Percentiles rank a stretch among this genome's conserved stretches.
Conservation (phyloP, 805 yeast genomes). For the Hemisphaericaspora nanyangensis region DNA sequence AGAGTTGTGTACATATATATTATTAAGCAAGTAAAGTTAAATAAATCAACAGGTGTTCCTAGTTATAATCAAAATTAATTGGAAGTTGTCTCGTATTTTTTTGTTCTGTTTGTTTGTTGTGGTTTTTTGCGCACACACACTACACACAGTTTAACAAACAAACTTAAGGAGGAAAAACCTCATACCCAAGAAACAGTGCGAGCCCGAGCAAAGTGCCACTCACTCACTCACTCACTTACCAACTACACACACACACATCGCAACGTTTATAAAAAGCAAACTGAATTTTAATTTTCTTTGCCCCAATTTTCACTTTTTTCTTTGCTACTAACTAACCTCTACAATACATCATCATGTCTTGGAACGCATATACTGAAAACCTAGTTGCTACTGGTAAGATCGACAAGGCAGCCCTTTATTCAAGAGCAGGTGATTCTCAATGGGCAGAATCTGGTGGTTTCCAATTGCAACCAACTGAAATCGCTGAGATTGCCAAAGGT, state of each 20-base stretch:
- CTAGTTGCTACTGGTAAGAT: constrained; percentile 81
- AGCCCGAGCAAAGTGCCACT: no score
- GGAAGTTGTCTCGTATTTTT: no score
- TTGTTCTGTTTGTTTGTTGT: no score
- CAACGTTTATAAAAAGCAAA: no score
- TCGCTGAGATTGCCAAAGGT: constrained; percentile 70
- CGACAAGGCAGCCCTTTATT: constrained; percentile 89
- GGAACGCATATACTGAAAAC: constrained; percentile 91
- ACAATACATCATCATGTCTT: constrained; percentile 21
- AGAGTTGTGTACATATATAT: background rate
- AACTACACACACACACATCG: no score
- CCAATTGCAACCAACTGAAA: constrained; percentile 63
- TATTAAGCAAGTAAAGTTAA: background rate
- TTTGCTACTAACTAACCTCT: background rate
- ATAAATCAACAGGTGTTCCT: no score
- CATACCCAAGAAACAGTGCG: no score
- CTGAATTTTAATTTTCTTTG: no score
- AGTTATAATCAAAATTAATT: no score
- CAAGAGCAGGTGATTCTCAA: constrained; percentile 88
- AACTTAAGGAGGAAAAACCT: no score
- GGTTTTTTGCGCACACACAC: constrained; percentile 1
- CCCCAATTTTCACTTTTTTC: background rate
- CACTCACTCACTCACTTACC: no score
- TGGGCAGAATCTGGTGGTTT: constrained; percentile 87
- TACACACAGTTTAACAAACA: background rate